Conservation (phyloP, 2,329 filamentous ascomycete species). For the Neonectria magnoliae region DNA sequence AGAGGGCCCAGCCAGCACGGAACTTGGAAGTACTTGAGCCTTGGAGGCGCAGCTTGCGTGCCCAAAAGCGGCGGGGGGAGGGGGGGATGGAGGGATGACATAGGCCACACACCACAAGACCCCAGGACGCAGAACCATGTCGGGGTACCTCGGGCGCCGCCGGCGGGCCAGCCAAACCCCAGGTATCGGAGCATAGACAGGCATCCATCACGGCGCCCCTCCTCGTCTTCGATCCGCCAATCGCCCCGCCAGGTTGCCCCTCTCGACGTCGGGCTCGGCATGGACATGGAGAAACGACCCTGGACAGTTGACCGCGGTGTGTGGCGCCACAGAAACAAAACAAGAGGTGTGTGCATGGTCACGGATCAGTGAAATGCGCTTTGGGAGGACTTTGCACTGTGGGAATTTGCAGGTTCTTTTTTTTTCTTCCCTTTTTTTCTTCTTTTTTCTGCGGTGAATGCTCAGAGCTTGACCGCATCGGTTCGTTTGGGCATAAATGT, state of each 20-base stretch:
- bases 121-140: conserved; percentile 1
- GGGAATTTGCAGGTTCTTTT: conserved; percentile 10
- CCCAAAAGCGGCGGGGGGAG: conserved; percentile 30
- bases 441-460: not conserved
- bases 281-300: conserved; percentile 12
- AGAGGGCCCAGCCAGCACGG: conserved; percentile 31
- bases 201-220: conserved; percentile 12
- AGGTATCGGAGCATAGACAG: conserved; percentile 15
- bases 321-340: conserved; percentile 24
- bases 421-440: not conserved
- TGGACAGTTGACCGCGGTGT: conserved; percentile 21
- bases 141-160: conserved; percentile 21
- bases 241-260: conserved; percentile 42
- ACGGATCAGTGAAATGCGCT: not conserved
- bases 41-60: conserved; percentile 40
- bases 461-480: not conserved
- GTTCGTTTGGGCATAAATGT: not conserved
- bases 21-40: conserved; percentile 27
- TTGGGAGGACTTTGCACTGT: not conserved
- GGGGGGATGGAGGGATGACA: conserved; percentile 37
- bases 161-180: conserved; percentile 1
- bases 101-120: conserved; percentile 22
- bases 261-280: conserved; percentile 37
- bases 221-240: conserved; percentile 26
- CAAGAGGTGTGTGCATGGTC: conserved; percentile 10